phyloP scores from a whole-genome alignment of 164 flowering plant genomes.

The Vitis labrusca region DNA sequence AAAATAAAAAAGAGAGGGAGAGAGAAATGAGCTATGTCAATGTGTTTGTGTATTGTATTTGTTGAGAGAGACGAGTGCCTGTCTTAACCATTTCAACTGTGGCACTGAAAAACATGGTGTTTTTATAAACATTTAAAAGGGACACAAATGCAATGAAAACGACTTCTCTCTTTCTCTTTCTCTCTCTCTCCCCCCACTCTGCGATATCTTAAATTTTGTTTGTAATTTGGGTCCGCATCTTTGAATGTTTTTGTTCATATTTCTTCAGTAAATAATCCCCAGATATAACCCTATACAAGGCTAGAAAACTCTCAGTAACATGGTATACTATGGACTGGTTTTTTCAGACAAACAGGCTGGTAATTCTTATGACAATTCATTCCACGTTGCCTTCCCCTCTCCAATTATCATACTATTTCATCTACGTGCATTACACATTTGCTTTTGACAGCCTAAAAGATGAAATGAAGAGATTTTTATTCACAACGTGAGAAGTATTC shows the following conservation, averaged over 20 bases:
- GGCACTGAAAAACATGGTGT: slow-evolving; percentile 47
- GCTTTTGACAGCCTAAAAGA: too few relatives aligned
- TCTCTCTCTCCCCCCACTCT: slow-evolving; percentile 7
- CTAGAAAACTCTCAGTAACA: not conserved
- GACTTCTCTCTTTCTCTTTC: slow-evolving; percentile 20
- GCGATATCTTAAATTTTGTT: slow-evolving; percentile 13
- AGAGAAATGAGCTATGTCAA: not conserved
- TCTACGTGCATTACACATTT: too few relatives aligned
- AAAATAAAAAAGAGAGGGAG: not conserved
- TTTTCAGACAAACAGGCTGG: too few relatives aligned
- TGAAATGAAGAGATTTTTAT: too few relatives aligned
- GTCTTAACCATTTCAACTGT: slow-evolving; percentile 30
- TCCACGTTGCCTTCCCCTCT: too few relatives aligned
- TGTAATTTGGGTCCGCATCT: slow-evolving; percentile 15
- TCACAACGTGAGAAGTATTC: too few relatives aligned
- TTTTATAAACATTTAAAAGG: slow-evolving; percentile 27
- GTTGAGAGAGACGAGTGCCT: slow-evolving; percentile 33
- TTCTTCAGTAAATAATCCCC: slow-evolving; percentile 14
- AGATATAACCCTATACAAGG: not conserved
- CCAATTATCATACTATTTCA: too few relatives aligned
- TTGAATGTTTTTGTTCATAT: slow-evolving; percentile 16
- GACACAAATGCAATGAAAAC: slow-evolving; percentile 30
- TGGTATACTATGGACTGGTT: not conserved
- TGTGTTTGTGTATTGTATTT: slow-evolving; percentile 19
- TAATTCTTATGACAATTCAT: too few relatives aligned